Conservation (phyloP, 805 yeast genomes). For the Nakazawaea wyomingensis region DNA sequence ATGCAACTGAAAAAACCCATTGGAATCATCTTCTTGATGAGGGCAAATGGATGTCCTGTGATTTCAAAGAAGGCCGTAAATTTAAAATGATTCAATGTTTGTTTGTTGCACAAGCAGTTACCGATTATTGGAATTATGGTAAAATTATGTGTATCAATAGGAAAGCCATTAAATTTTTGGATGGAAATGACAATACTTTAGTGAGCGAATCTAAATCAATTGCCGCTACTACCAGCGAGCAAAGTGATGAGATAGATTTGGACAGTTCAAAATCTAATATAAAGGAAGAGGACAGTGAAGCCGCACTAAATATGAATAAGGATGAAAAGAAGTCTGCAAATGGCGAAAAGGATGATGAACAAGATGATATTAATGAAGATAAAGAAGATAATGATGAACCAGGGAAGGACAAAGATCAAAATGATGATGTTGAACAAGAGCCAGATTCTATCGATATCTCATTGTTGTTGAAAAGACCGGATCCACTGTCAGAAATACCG, state of each 20-base stretch:
- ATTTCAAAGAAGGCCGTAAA: slow-evolving; percentile 65
- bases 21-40: slow-evolving; percentile 76
- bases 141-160: slow-evolving; percentile 58
- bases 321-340: slow-evolving; percentile 11
- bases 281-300: too few species aligned
- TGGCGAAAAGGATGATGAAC: slow-evolving; percentile 11
- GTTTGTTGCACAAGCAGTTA: slow-evolving; percentile 63
- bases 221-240: too few species aligned
- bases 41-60: slow-evolving; percentile 78
- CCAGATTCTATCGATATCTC: slow-evolving; percentile 32
- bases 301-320: slow-evolving; percentile 13
- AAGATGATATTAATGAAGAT: slow-evolving; percentile 14
- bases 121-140: slow-evolving; percentile 77
- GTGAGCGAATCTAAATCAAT: too few species aligned
- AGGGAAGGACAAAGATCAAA: slow-evolving; percentile 1
- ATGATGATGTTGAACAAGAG: slow-evolving; percentile 14
- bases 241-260: too few species aligned
- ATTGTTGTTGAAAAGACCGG: slow-evolving; percentile 26
- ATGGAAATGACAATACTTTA: too few species aligned
- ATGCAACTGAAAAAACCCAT: slow-evolving; percentile 41
- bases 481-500: slow-evolving; percentile 28
- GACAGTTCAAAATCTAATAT: too few species aligned
- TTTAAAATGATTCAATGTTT: slow-evolving; percentile 67
- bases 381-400: slow-evolving; percentile 18
- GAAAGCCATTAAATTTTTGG: slow-evolving; percentile 33